Conservation (phyloP, 2,329 filamentous ascomycete genomes). For the Colletotrichum destructivum region DNA sequence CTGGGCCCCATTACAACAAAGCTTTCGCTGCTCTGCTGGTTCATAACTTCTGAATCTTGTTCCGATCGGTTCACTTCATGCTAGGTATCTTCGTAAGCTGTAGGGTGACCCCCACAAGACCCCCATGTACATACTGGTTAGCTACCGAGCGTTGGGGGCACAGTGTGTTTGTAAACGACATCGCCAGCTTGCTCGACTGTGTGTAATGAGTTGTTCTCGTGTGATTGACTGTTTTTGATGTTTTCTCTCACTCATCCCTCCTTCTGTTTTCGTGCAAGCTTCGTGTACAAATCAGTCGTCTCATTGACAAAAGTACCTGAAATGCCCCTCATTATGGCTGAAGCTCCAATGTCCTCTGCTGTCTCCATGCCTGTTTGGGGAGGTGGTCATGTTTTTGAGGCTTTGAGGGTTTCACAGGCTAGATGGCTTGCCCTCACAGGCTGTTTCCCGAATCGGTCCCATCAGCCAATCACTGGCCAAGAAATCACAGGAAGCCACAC, state of each 20-base stretch:
- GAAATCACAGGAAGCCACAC: neutral
- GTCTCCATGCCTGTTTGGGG: constrained; percentile 13
- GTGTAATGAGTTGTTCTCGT: neutral
- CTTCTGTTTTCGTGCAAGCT: constrained; percentile 29
- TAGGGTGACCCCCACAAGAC: neutral
- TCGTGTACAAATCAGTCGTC: constrained; percentile 26
- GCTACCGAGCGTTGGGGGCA: neutral
- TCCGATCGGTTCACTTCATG: no score
- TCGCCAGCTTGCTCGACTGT: neutral
- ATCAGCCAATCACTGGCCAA: neutral
- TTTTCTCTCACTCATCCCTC: constrained; percentile 20
- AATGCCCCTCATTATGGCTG: constrained; percentile 39
- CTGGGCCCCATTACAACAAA: no score
- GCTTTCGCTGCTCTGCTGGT: no score
- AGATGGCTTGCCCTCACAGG: neutral
- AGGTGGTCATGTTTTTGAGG: constrained; percentile 9
- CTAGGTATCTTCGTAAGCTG: no score
- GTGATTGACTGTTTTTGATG: constrained; percentile 1
- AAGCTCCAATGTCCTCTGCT: constrained; percentile 24
- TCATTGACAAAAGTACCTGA: constrained; percentile 30
- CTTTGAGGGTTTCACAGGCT: neutral
- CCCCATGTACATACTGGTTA: neutral
- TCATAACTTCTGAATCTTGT: no score
- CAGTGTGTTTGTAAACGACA: neutral
- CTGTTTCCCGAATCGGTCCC: neutral